Conservation (phyloP, 805 yeast species). For the Babjeviella inositovora region DNA sequence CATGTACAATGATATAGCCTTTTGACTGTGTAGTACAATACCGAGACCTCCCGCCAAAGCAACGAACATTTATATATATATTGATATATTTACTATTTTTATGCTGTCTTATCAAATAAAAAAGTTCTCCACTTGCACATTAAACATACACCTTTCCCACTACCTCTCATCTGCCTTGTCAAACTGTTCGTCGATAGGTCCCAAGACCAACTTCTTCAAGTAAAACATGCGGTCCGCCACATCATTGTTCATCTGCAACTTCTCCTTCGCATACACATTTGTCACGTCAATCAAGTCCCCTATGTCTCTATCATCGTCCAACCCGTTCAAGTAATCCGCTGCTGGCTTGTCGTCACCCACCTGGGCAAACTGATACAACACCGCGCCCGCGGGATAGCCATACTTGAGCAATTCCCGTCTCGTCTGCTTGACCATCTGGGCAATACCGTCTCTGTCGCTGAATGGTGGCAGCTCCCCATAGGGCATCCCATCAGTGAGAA, state of each 20-base stretch:
- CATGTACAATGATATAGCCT: too few species aligned
- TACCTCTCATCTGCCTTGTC: too few species aligned
- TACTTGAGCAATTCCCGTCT: conserved; percentile 6
- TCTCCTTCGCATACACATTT: conserved; percentile 10
- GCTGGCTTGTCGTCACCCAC: conserved; percentile 12
- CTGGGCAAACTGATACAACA: conserved; percentile 12
- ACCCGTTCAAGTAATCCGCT: conserved; percentile 8
- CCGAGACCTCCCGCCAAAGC: too few species aligned
- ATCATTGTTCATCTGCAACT: conserved; percentile 13
- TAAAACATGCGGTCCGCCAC: too few species aligned
- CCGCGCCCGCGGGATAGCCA: conserved; percentile 9
- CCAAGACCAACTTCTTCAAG: too few species aligned
- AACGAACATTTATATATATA: too few species aligned
- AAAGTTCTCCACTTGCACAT: too few species aligned
- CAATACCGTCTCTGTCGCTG: conserved; percentile 4
- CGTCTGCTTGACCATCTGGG: conserved; percentile 7
- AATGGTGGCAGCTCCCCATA: conserved; percentile 11
- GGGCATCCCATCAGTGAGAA: conserved; percentile 12
- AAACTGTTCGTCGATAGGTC: too few species aligned
- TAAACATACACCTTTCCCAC: too few species aligned
- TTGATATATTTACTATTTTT: too few species aligned
- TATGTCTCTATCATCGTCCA: conserved; percentile 9
- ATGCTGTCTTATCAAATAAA: too few species aligned
- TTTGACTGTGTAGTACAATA: too few species aligned
- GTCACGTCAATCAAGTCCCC: conserved; percentile 11